A percentile compares a stretch with the other conserved stretches of the same genome.
Evolutionary conservation across 1,284 basidiomycete genomes (phyloP).

Genomic region (Rhodotorula sp.): DNA sequence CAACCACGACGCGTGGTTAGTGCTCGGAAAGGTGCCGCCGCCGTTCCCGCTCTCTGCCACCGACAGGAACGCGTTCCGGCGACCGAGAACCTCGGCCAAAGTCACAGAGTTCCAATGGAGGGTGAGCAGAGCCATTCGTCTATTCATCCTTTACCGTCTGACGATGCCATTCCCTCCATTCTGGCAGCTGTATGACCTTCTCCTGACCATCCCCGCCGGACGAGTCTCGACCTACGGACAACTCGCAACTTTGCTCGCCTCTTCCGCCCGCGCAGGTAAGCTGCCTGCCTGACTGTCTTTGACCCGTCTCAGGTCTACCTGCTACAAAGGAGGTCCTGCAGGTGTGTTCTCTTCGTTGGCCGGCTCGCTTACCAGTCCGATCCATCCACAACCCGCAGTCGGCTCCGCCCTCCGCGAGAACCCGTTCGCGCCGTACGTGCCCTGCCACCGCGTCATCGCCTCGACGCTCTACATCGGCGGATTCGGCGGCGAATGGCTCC

Average conservation of each 20-base stretch:
- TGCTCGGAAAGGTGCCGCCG: neutral
- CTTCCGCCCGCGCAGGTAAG: slow-evolving; percentile 16
- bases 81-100: neutral
- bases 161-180: neutral
- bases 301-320: too few species aligned
- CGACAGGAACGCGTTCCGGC: neutral
- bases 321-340: neutral
- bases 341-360: neutral
- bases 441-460: slow-evolving; percentile 65
- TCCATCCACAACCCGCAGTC: slow-evolving; percentile 49
- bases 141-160: too few species aligned
- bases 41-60: neutral
- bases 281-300: neutral
- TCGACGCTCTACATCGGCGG: slow-evolving; percentile 59
- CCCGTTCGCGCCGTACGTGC: slow-evolving; percentile 63
- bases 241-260: slow-evolving; percentile 15
- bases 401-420: slow-evolving; percentile 62
- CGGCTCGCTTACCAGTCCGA: neutral
- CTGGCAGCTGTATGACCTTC: slow-evolving; percentile 22
- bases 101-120: slow-evolving; percentile 25
- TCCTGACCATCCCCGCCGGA: slow-evolving; percentile 14
- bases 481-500: slow-evolving; percentile 62
- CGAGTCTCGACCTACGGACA: slow-evolving; percentile 27
- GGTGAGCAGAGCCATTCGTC: slow-evolving; percentile 1
- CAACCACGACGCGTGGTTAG: neutral